Base-by-base conservation (phyloP, 108 stramenopile genomes). In the Epipyxis sp. region DNA sequence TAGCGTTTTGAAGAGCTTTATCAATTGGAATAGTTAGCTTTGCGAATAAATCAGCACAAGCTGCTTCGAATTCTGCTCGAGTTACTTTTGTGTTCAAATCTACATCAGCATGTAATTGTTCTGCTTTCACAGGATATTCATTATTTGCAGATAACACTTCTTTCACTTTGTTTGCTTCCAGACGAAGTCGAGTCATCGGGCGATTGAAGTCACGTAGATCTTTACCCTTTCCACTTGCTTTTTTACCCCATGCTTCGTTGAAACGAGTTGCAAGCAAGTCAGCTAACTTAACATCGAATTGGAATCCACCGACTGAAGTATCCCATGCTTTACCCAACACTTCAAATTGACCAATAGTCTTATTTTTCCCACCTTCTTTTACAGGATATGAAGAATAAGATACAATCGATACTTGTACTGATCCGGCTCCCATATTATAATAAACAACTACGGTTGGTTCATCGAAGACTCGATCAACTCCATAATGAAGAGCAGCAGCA, bases 381-480 rank as follows among this genome's bases (percentile, higher is more conserved):
- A 88, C 77, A 13, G 83, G 68, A 77, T 92, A 93, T 20, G 83
- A 81, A 35, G 85, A 83, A 83, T 91, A 98, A 76, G 84, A 65
- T 43, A 96, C 86, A 27, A 96, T 81, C 32, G 84, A 83, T 1
- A 96, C 98, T 82, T 99, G 95, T 42, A 93, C 74, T 20, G 91
- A 81, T 29, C 87, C 88, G 2, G 93, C 94, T 45, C 99, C 99
- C 89, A 97, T 89, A 89, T 99, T 98, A 92, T 97, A 98, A 84
- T 98, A 96, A 44, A 99, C 79, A 44, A 95, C 87, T 44, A 82
- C 87, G 78, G 92, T 77, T 42, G 86, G 44, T 59, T 92, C 89
- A 39, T 94, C 94, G 79, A 88, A 90, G 40, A 90, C 85, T 59
- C 94, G 90, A 84, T 98, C 96, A 87, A 98, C 94, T 6, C 91